Evolutionary conservation across 2,329 filamentous ascomycete genomes (phyloP).

Genomic region (Aspergillus hiratsukae): DNA sequence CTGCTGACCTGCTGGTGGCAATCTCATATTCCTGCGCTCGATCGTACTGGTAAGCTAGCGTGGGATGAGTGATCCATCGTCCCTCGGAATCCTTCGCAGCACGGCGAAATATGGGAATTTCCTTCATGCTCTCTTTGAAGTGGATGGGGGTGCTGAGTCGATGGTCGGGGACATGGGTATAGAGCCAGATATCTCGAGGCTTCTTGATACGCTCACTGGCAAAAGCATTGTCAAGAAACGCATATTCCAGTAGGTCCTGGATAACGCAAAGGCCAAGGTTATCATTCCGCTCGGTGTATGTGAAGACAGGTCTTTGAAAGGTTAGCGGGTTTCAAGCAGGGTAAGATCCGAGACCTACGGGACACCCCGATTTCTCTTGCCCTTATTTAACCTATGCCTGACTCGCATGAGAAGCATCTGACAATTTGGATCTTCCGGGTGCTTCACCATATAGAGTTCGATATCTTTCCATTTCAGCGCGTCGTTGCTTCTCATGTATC

Average conservation of each 20-base stretch:
- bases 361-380: conserved; percentile 12
- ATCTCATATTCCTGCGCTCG: conserved; percentile 8
- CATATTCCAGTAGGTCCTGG: conserved; percentile 20
- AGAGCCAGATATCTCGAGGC: conserved; percentile 16
- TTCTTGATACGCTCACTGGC: conserved; percentile 16
- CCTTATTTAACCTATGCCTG: conserved; percentile 14
- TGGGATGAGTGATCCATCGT: conserved; percentile 9
- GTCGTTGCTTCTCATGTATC: conserved; percentile 14
- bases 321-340: conserved; percentile 7
- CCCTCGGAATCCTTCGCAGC: conserved; percentile 6
- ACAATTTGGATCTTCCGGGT: conserved; percentile 10
- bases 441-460: conserved; percentile 16
- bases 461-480: conserved; percentile 20
- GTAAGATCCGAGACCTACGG: conserved; percentile 1
- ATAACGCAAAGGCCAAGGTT: conserved; percentile 17
- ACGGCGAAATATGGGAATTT: conserved; percentile 14
- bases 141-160: conserved; percentile 19
- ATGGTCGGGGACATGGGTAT: conserved; percentile 17
- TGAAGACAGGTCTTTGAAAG: conserved; percentile 9
- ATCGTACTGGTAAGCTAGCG: conserved; percentile 6
- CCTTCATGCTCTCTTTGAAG: conserved; percentile 15
- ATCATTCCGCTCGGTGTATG: conserved; percentile 17
- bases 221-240: conserved; percentile 18
- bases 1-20: conserved; percentile 7
- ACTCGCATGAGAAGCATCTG: conserved; percentile 13